Evolutionary conservation across 345 rosid species (phyloP).

Genomic region (Garcia nutans): DNA sequence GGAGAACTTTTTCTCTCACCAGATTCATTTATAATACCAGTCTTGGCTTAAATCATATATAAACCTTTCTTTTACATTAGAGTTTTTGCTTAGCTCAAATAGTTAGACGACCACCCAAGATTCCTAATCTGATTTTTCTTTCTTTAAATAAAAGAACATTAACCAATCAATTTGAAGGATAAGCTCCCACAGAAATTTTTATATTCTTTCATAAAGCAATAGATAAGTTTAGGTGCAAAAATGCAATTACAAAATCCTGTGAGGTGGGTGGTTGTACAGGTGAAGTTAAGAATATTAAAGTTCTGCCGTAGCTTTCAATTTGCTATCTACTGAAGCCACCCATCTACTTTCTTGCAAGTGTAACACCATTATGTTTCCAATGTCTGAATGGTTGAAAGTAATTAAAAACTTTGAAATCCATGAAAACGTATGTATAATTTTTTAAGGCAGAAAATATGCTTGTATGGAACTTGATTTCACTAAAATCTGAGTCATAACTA

Average conservation of each 20-base stretch:
- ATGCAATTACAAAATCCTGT: not conserved
- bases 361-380: not conserved
- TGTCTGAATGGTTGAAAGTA: not conserved
- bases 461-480: not conserved
- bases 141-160: not conserved
- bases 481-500: not conserved
- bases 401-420: not conserved
- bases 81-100: no score
- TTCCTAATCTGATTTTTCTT: not conserved
- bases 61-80: no score
- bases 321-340: not conserved
- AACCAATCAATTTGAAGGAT: not conserved
- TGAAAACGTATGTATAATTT: not conserved
- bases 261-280: no score
- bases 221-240: not conserved
- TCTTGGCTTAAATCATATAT: no score
- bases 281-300: not conserved
- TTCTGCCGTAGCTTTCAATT: not conserved
- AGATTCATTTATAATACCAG: no score
- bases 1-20: no score
- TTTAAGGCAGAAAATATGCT: not conserved
- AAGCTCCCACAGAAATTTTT: not conserved
- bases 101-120: not conserved
- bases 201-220: not conserved
- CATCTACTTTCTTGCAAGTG: not conserved